Base-by-base conservation (phyloP, 495 filamentous ascomycete genomes). In the Hamigera avellanea region DNA sequence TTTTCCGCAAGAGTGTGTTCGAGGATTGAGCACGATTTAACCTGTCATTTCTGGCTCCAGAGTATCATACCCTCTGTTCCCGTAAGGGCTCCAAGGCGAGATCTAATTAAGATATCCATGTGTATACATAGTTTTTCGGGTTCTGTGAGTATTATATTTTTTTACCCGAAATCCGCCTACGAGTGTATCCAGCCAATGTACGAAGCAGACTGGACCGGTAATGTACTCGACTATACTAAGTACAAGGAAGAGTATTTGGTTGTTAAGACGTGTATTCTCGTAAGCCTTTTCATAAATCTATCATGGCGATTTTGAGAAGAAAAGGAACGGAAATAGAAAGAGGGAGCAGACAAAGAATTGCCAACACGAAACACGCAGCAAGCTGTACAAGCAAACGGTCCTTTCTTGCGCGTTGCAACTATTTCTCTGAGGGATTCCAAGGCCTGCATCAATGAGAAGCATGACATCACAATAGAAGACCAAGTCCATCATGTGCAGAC, bases 1-100 rank as follows among this genome's bases (percentile, higher is more conserved):
- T 96, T 49, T 96, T 98, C 47, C 81, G 80, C 44, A 75, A 78
- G 53, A 93, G 81, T 62, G 70, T 95, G 7, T 78, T 76, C 58
- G 76, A 79, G 13, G 57, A 50, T 37, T 25, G 33, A 23, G 21
- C 30, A 19, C 35, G 35, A 27, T 40, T 34, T 43, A 43, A 26
- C 40, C 46, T 53, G 37, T 36, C 41, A 41, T 43, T 52, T 27
- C 47, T 41, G 45, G 47, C 29, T 35, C 45, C 37, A 50, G 55
- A 53, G 44, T 60, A 57, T 54, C 39, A 45, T 50, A 49, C 42
- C 23, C 43, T 48, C 50, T 46, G 59, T 45, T 17, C n/a, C n/a
- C n/a, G n/a, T n/a, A n/a, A n/a, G n/a, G n/a, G n/a, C n/a, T n/a
- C n/a, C n/a, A n/a, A n/a, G n/a, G n/a, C n/a, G n/a, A n/a, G n/a